These are phyloP conservation scores for Henckelia pumila DNA, from an alignment of 257 asterid species.

Conservation along the genomic window DNA sequence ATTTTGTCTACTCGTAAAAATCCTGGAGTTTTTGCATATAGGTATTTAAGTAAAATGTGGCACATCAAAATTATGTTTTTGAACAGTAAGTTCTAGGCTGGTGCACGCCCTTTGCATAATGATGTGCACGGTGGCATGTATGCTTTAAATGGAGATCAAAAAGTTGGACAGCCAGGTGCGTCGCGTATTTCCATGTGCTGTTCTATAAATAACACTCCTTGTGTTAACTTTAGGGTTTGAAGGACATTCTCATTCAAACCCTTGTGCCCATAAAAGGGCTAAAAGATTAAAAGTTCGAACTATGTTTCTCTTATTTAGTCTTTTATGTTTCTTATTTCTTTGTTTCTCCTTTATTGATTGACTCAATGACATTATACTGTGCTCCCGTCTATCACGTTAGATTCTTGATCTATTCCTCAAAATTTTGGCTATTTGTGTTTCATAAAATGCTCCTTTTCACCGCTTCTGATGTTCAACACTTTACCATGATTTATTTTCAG, in stretches of 20 bases:
- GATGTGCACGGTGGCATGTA: background rate
- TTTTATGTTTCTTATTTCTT: background rate
- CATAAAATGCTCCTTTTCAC: background rate
- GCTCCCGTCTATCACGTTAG: background rate
- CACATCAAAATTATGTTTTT: background rate
- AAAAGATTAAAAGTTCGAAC: background rate
- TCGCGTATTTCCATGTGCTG: background rate
- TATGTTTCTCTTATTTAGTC: background rate
- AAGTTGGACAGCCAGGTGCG: background rate
- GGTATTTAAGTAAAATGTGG: background rate
- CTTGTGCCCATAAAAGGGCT: background rate
- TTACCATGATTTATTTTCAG: constrained; percentile 38
- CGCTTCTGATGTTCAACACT: constrained; percentile 1
- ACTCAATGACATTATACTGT: background rate
- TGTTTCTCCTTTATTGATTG: constrained; percentile 2
- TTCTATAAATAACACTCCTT: background rate
- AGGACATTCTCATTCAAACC: background rate
- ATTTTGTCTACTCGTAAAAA: constrained; percentile 1
- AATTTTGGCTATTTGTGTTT: background rate
- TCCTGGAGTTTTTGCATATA: constrained; percentile 7
- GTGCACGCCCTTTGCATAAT: background rate
- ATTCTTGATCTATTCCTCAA: constrained; percentile 7
- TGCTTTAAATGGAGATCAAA: background rate
- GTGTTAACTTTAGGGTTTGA: background rate
- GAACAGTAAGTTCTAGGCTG: background rate